Base-by-base conservation (phyloP, 192 early-diverging fungal species). In the Chytriomyces sp. region DNA sequence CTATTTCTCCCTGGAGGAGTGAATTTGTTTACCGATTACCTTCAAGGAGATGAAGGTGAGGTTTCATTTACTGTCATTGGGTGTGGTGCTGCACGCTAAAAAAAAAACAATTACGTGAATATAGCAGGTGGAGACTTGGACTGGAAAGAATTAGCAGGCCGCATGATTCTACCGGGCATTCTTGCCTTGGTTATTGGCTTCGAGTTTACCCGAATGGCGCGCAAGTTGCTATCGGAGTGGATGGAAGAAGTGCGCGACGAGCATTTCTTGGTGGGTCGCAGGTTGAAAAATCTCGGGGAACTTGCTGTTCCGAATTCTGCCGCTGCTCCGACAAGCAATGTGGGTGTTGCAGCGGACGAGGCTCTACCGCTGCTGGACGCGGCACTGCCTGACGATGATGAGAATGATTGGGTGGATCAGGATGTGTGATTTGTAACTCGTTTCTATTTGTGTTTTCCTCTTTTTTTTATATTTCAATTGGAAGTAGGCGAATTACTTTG, bases 231-330 rank as follows among this genome's bases (percentile, higher is more conserved):
- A 43, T 85, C 82, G 48, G 68, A 77, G 8, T 99, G 97, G 95
- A 86, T 92, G 61, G 88, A 92, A 23, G 76, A 86, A 59, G 88
- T 96, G 5, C 86, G 92, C 28, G 96, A 99, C 50, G 93, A 93
- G 60, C 87, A 89, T 61, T 99, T 94, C 72, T 82, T 96, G 45
- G 90, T 96, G 61, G 97, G 97, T 10, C 86, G 89, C 45, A 84
- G 85, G 79, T 83, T 98, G 74, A 94, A 95, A 78, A 98, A 98
- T 82, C 70, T 96, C 64, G 84, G 80, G 20, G 84, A 85, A n/a
- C 61, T 35, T 67, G 61, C 70, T 72, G 0, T 6, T 35, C 35
- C 35, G 35, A 35, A 35, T 35, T 35, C 35, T 3, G 4, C 35
- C 35, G 35, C 53, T 20, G 53, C 20, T 57, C 53, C 53, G 20